Conservation (phyloP, 352 stramenopile genomes). For the Phytophthora idaei region DNA sequence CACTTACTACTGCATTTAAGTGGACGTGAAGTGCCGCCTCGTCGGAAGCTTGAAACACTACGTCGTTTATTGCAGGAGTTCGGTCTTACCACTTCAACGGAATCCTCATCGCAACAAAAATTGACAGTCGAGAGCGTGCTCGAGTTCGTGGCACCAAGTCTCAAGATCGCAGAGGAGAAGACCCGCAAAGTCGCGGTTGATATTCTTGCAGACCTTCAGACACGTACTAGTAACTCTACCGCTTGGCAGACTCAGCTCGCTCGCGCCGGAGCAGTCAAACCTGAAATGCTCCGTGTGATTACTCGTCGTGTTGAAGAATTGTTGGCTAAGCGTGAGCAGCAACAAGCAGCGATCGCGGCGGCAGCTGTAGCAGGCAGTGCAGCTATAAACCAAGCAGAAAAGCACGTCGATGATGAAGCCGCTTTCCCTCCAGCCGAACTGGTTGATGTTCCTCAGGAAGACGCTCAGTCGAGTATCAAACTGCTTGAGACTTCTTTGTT, state of each 20-base stretch:
- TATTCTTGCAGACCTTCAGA: constrained; percentile 67
- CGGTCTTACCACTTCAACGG: constrained; percentile 37
- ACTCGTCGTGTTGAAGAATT: constrained; percentile 78
- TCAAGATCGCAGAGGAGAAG: constrained; percentile 82
- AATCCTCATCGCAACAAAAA: constrained; percentile 12
- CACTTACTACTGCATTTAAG: constrained; percentile 71
- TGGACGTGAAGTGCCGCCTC: constrained; percentile 57
- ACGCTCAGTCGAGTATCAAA: constrained; percentile 46
- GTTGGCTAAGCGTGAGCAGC: constrained; percentile 48
- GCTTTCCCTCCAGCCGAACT: constrained; percentile 38
- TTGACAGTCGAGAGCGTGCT: constrained; percentile 70
- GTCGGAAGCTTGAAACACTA: constrained; percentile 63
- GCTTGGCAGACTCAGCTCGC: constrained; percentile 35
- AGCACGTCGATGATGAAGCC: constrained; percentile 42
- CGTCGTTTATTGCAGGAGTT: constrained; percentile 61
- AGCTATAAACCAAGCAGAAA: constrained; percentile 54
- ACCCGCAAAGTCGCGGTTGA: constrained; percentile 73
- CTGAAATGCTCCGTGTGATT: constrained; percentile 80
- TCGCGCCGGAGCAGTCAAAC: constrained; percentile 50
- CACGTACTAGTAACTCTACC: constrained; percentile 25
- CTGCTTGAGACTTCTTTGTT: constrained; percentile 49
- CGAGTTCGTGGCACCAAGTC: constrained; percentile 68
- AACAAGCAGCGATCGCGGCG: constrained; percentile 28
- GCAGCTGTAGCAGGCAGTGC: constrained; percentile 30
- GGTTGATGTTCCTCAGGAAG: constrained; percentile 49